These are phyloP conservation scores for Xylaria nigripes DNA, from an alignment of 495 filamentous ascomycete genomes.

Conservation along the genomic window DNA sequence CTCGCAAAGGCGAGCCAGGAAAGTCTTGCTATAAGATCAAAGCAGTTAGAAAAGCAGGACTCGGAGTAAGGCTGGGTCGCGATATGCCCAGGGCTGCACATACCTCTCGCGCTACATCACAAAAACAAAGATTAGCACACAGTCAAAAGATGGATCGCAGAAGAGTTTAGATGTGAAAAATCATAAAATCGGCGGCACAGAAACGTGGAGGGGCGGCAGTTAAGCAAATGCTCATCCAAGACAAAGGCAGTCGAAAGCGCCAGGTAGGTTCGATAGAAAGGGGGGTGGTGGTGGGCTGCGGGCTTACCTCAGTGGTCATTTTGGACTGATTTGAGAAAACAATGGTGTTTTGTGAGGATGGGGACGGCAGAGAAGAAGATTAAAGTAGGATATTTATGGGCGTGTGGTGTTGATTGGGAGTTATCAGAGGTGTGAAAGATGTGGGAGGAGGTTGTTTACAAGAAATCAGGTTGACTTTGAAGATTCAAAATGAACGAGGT, in stretches of 20 bases:
- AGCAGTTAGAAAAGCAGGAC: constrained; percentile 23
- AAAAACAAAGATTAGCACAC: constrained; percentile 36
- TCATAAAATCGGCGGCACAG: neutral
- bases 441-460: constrained; percentile 28
- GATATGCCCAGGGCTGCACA: constrained; percentile 21
- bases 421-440: constrained; percentile 9
- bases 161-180: constrained; percentile 1
- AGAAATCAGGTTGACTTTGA: constrained; percentile 18
- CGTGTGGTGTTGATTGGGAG: constrained; percentile 19
- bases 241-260: constrained; percentile 22
- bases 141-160: constrained; percentile 8
- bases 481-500: constrained; percentile 29
- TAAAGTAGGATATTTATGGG: constrained; percentile 17
- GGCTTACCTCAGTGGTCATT: constrained; percentile 64
- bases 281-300: constrained; percentile 13
- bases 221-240: constrained; percentile 15
- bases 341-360: constrained; percentile 16
- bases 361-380: constrained; percentile 20
- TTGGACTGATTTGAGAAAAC: constrained; percentile 23
- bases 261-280: constrained; percentile 24
- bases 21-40: constrained; percentile 81
- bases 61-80: constrained; percentile 8
- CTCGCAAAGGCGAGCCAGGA: constrained; percentile 99
- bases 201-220: constrained; percentile 33
- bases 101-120: constrained; percentile 74